These are phyloP conservation scores for Paramecium caudatum DNA, from an alignment of 73 alveolate species.

Conservation along the genomic window DNA sequence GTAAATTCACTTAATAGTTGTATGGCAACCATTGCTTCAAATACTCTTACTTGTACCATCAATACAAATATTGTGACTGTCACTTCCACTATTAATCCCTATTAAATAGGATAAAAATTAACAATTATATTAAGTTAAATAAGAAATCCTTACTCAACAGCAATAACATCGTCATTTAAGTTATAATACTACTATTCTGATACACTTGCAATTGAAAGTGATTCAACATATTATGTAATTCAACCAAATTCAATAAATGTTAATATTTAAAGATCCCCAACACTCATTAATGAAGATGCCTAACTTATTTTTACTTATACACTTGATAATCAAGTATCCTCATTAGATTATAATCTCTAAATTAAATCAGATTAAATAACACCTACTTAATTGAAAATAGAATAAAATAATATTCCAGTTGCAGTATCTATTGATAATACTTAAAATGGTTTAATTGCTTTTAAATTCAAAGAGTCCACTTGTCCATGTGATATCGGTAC, in stretches of 20 bases:
- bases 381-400: background rate
- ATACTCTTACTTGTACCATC: constrained; percentile 32
- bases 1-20: background rate
- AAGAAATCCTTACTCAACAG: constrained; percentile 63
- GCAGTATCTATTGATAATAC: background rate
- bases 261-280: background rate
- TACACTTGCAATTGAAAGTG: background rate
- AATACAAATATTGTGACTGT: background rate
- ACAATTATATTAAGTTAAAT: background rate
- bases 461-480: background rate
- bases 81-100: background rate
- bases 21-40: background rate
- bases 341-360: background rate
- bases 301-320: background rate
- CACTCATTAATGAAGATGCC: background rate
- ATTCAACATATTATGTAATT: background rate
- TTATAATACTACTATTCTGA: background rate
- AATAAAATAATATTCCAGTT: background rate
- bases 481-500: constrained; percentile 15
- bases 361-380: background rate
- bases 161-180: background rate
- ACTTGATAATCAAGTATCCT: background rate
- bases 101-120: background rate
- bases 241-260: background rate
- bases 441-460: background rate